These are phyloP conservation scores for Aspergillus pseudoterreus DNA, from an alignment of 2,329 filamentous ascomycete genomes.

Conservation along the genomic window DNA sequence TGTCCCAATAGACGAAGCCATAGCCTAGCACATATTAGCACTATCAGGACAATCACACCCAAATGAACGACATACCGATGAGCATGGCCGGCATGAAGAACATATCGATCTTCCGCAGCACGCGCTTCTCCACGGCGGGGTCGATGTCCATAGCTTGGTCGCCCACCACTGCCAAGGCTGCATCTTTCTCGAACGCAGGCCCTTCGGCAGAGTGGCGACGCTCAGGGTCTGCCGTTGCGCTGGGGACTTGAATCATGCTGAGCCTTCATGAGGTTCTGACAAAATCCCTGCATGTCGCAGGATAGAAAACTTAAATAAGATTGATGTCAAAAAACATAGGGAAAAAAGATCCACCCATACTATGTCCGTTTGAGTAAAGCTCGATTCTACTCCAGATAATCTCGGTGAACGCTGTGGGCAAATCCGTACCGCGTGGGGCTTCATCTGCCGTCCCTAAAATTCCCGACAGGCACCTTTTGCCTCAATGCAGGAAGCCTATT, in stretches of 20 bases:
- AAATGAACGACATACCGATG: slow-evolving; percentile 37
- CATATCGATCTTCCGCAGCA: slow-evolving; percentile 63
- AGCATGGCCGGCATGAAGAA: slow-evolving; percentile 68
- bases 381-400: neutral
- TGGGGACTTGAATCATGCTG: slow-evolving; percentile 21
- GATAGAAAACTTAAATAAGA: neutral
- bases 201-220: slow-evolving; percentile 4
- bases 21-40: slow-evolving; percentile 38
- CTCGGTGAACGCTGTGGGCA: neutral
- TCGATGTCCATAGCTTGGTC: slow-evolving; percentile 49
- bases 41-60: neutral
- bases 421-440: neutral
- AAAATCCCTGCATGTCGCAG: too few relatives aligned
- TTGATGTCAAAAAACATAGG: neutral
- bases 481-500: neutral
- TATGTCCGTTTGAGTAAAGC: neutral
- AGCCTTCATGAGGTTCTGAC: neutral
- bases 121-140: slow-evolving; percentile 51
- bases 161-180: slow-evolving; percentile 58
- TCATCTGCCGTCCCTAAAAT: neutral
- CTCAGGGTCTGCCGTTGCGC: slow-evolving; percentile 9
- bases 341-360: neutral
- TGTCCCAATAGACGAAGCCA: slow-evolving; percentile 68
- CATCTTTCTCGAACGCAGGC: slow-evolving; percentile 45
- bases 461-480: neutral